Conservation (phyloP, 116 monocot genomes). For the Papilionanthe hybrid region DNA sequence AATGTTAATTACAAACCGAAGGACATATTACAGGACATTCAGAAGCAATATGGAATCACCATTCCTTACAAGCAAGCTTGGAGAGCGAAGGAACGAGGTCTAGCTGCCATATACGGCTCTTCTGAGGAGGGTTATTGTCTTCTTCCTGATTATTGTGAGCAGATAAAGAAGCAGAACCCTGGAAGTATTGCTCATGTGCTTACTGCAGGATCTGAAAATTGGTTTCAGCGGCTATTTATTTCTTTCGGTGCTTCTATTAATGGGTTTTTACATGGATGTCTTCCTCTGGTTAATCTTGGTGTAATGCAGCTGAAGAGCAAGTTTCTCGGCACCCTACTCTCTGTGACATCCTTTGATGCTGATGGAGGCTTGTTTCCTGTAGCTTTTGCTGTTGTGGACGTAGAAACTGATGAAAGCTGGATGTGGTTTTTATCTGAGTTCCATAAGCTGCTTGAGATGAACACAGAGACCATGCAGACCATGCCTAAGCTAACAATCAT, state of each 20-base stretch:
- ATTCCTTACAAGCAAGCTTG: slow-evolving; percentile 85
- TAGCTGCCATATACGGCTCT: slow-evolving; percentile 73
- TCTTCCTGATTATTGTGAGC: slow-evolving; percentile 54
- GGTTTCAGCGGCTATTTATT: slow-evolving; percentile 54
- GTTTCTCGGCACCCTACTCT: slow-evolving; percentile 60
- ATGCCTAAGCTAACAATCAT: slow-evolving; percentile 96
- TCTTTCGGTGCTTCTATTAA: slow-evolving; percentile 41
- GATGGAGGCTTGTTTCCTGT: slow-evolving; percentile 90
- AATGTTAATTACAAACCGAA: slow-evolving; percentile 74
- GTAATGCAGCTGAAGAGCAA: slow-evolving; percentile 81
- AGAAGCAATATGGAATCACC: slow-evolving; percentile 53
- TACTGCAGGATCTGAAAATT: slow-evolving; percentile 41
- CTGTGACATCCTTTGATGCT: slow-evolving; percentile 73
- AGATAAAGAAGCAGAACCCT: slow-evolving; percentile 52
- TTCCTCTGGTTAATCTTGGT: slow-evolving; percentile 84
- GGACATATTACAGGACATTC: slow-evolving; percentile 67
- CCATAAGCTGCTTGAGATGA: slow-evolving; percentile 67
- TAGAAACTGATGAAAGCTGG: slow-evolving; percentile 94
- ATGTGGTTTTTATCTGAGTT: slow-evolving; percentile 95
- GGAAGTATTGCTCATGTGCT: slow-evolving; percentile 63
- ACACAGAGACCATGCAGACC: slow-evolving; percentile 95
- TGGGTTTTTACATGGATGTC: slow-evolving; percentile 89
- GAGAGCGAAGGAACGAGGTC: slow-evolving; percentile 70
- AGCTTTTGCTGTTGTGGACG: slow-evolving; percentile 85
- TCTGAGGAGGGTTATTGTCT: slow-evolving; percentile 64